Conservation (phyloP, 352 stramenopile genomes). For the Phytopythium litorale region DNA sequence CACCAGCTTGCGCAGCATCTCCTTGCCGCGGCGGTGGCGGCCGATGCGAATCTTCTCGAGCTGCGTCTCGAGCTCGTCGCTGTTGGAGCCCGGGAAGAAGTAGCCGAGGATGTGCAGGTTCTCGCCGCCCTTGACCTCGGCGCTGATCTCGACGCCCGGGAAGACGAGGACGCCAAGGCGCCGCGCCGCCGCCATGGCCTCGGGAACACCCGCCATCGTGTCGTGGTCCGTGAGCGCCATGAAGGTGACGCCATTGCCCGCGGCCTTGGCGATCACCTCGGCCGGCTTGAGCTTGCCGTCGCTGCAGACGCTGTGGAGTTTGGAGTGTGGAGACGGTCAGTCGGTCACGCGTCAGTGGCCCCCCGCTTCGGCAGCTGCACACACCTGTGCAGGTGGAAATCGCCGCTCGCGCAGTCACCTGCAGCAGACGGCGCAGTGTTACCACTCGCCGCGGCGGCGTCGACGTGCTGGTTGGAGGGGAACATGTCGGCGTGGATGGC, state of each 20-base stretch:
- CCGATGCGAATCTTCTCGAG: conserved; percentile 76
- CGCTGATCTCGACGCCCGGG: conserved; percentile 83
- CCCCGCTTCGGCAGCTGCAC: not conserved
- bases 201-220: conserved; percentile 76
- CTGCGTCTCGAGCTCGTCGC: conserved; percentile 59
- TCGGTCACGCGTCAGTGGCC: conserved; percentile 3
- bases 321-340: too few relatives aligned
- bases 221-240: conserved; percentile 87
- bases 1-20: conserved; percentile 82
- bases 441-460: conserved; percentile 17
- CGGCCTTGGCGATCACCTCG: conserved; percentile 74
- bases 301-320: conserved; percentile 55
- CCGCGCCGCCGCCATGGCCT: conserved; percentile 65
- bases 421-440: conserved; percentile 31
- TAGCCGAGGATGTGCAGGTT: conserved; percentile 87
- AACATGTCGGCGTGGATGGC: conserved; percentile 71
- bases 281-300: conserved; percentile 75
- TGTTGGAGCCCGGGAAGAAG: conserved; percentile 81
- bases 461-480: conserved; percentile 56
- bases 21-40: conserved; percentile 76
- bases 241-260: conserved; percentile 71
- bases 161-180: conserved; percentile 70
- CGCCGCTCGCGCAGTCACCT: conserved; percentile 55
- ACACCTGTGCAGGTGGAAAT: conserved; percentile 87
- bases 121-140: conserved; percentile 78